phyloP scores from a whole-genome alignment of 345 rosid species.

The Cardamine chenopodiifolia region DNA sequence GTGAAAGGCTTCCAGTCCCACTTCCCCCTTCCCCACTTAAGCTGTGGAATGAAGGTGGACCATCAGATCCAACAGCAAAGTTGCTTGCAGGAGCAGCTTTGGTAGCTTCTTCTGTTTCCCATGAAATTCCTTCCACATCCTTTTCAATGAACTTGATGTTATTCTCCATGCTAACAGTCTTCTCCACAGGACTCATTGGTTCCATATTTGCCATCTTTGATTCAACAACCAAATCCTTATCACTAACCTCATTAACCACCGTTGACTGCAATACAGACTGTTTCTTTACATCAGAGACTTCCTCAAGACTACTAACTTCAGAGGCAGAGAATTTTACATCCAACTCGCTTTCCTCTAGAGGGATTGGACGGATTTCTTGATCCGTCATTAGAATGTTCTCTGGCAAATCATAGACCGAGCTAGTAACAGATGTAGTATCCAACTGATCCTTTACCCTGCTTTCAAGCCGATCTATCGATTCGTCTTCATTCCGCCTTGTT shows the following conservation, averaged over 20 bases:
- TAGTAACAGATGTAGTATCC: conserved; percentile 44
- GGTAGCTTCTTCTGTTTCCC: conserved; percentile 71
- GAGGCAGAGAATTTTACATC: conserved; percentile 41
- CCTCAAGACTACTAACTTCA: conserved; percentile 27
- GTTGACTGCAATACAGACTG: conserved; percentile 35
- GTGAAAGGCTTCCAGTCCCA: conserved; percentile 88
- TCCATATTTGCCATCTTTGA: conserved; percentile 49
- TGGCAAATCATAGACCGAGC: conserved; percentile 57
- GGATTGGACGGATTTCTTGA: conserved; percentile 49
- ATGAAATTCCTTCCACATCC: conserved; percentile 63
- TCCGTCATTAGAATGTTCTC: conserved; percentile 59
- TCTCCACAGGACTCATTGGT: conserved; percentile 50
- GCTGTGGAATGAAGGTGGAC: conserved; percentile 84
- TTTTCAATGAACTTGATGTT: conserved; percentile 47
- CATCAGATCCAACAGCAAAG: conserved; percentile 56
- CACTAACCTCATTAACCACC: conserved; percentile 45
- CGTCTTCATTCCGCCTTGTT: conserved; percentile 43
- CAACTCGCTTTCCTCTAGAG: conserved; percentile 51
- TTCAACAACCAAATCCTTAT: conserved; percentile 44
- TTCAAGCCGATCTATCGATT: conserved; percentile 39
- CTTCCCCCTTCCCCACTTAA: conserved; percentile 82
- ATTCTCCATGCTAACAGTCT: conserved; percentile 56
- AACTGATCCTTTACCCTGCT: conserved; percentile 47
- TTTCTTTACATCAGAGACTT: conserved; percentile 32
- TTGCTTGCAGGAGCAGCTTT: conserved; percentile 57